Conservation (phyloP, 495 filamentous ascomycete genomes). For the Aspergillus hancockii region DNA sequence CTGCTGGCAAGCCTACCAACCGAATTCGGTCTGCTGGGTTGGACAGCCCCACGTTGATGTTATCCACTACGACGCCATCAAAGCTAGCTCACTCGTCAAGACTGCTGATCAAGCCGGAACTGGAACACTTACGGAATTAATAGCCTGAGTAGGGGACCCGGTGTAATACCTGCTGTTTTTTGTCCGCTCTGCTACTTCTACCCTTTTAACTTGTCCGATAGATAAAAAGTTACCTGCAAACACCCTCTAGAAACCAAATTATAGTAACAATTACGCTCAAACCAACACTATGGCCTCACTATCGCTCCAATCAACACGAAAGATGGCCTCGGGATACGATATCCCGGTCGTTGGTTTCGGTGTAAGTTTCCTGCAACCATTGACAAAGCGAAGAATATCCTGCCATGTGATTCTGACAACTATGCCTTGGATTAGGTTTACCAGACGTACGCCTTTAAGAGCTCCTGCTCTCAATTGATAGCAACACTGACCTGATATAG, state of each 20-base stretch:
- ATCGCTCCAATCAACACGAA: slow-evolving; percentile 63
- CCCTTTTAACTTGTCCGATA: neutral
- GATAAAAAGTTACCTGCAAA: neutral
- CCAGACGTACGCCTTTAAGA: slow-evolving; percentile 58
- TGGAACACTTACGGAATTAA: slow-evolving; percentile 1
- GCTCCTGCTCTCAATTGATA: neutral
- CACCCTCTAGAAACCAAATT: neutral
- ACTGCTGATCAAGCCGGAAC: neutral
- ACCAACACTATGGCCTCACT: slow-evolving; percentile 53
- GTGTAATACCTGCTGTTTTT: neutral
- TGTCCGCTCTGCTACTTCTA: neutral
- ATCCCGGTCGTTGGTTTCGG: slow-evolving; percentile 77
- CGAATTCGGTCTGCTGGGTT: neutral
- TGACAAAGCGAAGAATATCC: neutral
- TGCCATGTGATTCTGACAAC: slow-evolving; percentile 10
- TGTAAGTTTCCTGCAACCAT: slow-evolving; percentile 43
- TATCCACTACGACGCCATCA: slow-evolving; percentile 1
- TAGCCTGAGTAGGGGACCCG: neutral
- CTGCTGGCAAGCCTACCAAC: neutral
- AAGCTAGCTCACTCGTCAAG: neutral
- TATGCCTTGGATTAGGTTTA: slow-evolving; percentile 56
- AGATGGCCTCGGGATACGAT: slow-evolving; percentile 74
- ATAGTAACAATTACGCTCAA: neutral
- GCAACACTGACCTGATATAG: slow-evolving; percentile 24
- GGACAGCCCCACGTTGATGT: slow-evolving; percentile 9